Conservation (phyloP, 768 basidiomycete species). For the Tricholoma saponaceum region DNA sequence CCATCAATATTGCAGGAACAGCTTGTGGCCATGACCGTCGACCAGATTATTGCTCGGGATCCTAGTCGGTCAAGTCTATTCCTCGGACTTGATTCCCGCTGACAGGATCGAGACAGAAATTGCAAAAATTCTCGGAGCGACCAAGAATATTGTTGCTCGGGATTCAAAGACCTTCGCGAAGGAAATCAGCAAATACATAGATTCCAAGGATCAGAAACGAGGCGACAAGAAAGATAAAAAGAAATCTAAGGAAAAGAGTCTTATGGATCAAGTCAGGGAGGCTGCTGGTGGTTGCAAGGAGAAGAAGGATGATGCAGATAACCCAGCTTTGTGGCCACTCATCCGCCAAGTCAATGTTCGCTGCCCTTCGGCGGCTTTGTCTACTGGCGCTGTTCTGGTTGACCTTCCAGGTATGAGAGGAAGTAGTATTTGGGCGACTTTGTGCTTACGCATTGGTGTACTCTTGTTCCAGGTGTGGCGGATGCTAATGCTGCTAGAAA, state of each 20-base stretch:
- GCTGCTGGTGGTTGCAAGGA: conserved; percentile 16
- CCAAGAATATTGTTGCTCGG: conserved; percentile 45
- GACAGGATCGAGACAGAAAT: conserved; percentile 28
- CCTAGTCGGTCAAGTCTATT: conserved; percentile 29
- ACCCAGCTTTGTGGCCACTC: conserved; percentile 56
- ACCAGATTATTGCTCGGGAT: conserved; percentile 48
- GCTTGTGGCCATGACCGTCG: conserved; percentile 43
- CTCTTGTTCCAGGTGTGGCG: conserved; percentile 39
- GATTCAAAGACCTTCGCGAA: conserved; percentile 49
- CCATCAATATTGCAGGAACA: conserved; percentile 45
- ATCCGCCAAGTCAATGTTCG: conserved; percentile 61
- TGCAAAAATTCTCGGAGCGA: conserved; percentile 43
- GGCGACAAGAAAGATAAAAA: conserved; percentile 40
- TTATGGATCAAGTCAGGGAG: conserved; percentile 29
- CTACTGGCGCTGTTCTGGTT: conserved; percentile 59
- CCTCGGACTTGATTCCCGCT: background rate
- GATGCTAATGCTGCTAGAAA: conserved; percentile 64
- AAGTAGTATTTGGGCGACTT: background rate
- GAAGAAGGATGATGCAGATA: conserved; percentile 21
- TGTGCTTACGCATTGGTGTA: background rate
- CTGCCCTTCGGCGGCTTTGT: conserved; percentile 45
- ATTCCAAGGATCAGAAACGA: conserved; percentile 58
- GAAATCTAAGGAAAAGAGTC: conserved; percentile 32
- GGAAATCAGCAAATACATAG: conserved; percentile 60
- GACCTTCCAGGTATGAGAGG: conserved; percentile 51